Percentiles rank a stretch among this genome's conserved stretches.
Conservation (phyloP, 2,329 filamentous ascomycete genomes). For the Fusarium tjaetaba region DNA sequence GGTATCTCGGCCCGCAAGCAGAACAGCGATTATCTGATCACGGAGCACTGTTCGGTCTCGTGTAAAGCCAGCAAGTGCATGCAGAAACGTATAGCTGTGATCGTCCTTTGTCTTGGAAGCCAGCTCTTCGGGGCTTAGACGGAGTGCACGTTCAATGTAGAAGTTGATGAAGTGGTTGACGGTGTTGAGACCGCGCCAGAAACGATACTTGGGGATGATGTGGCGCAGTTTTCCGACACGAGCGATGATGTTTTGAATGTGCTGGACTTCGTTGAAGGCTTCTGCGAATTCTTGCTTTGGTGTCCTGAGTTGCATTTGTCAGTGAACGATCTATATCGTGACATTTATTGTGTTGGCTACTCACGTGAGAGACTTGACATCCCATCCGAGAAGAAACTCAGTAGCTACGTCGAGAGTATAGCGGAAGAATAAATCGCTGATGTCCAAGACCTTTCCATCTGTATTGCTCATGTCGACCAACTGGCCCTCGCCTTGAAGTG, state of each 20-base stretch:
- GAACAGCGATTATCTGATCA: conserved; percentile 83
- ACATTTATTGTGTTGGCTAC: neutral
- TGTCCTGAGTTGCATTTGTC: conserved; percentile 51
- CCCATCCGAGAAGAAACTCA: conserved; percentile 84
- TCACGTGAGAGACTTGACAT: conserved; percentile 71
- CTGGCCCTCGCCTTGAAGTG: conserved; percentile 68
- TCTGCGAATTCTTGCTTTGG: conserved; percentile 77
- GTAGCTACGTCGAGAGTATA: conserved; percentile 87
- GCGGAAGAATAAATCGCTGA: conserved; percentile 83
- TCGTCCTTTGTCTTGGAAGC: conserved; percentile 77
- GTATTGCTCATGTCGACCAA: conserved; percentile 70
- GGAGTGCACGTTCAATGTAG: conserved; percentile 80
- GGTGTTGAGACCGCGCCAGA: conserved; percentile 70
- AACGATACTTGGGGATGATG: conserved; percentile 71
- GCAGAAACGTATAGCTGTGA: conserved; percentile 82
- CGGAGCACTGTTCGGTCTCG: conserved; percentile 76
- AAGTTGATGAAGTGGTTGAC: conserved; percentile 81
- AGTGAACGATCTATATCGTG: neutral
- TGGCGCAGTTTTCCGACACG: conserved; percentile 71
- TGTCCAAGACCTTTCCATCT: conserved; percentile 72
- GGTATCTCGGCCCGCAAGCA: conserved; percentile 88
- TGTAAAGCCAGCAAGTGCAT: conserved; percentile 84
- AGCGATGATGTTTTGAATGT: conserved; percentile 73
- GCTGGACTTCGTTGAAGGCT: conserved; percentile 83
- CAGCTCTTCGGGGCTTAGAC: conserved; percentile 75